Conservation (phyloP, 352 stramenopile species). For the Phytophthora chlamydospora region DNA sequence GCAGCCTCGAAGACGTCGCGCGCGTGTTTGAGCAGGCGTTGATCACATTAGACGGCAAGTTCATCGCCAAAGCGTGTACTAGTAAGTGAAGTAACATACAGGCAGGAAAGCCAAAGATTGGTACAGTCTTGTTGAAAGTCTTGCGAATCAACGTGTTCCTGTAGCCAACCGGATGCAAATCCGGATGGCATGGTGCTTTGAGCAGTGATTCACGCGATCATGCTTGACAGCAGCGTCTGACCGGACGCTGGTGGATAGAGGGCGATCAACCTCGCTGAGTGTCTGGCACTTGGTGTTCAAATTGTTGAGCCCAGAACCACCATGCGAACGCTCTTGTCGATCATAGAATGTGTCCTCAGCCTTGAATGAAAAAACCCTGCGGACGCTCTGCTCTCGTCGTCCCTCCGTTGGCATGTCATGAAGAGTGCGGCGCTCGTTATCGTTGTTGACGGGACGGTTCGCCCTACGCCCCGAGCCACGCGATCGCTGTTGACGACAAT, state of each 20-base stretch:
- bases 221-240: no score
- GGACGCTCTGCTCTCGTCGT: no score
- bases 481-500: slow-evolving; percentile 4
- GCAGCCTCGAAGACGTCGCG: slow-evolving; percentile 17
- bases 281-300: no score
- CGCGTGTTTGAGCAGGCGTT: slow-evolving; percentile 14
- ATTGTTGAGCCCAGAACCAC: no score
- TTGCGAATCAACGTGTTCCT: no score
- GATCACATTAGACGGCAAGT: slow-evolving; percentile 11
- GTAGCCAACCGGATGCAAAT: no score
- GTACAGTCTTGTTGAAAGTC: neutral
- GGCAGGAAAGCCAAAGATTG: neutral
- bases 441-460: slow-evolving; percentile 1
- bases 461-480: neutral
- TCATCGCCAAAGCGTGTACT: slow-evolving; percentile 1
- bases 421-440: slow-evolving; percentile 17
- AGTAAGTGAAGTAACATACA: neutral
- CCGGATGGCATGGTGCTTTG: no score
- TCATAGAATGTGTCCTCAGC: no score
- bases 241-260: no score
- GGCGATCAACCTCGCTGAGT: no score
- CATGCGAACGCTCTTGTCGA: no score
- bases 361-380: neutral
- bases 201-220: no score
- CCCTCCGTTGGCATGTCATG: slow-evolving; percentile 1